phyloP scores from a whole-genome alignment of 2,329 filamentous ascomycete genomes.

The Microcyclosporella mali region DNA sequence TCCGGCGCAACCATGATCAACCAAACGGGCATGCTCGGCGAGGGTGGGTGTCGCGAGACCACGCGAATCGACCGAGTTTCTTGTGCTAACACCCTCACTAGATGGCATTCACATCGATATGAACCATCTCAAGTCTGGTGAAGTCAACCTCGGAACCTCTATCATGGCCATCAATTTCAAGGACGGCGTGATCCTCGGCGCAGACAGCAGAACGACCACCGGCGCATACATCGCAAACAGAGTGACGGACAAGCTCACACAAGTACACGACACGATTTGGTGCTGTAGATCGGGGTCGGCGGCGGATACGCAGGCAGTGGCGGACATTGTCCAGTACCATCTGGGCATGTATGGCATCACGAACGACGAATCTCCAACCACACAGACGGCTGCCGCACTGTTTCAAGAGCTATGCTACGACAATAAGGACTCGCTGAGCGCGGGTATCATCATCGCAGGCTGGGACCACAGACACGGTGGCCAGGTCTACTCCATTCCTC shows the following conservation, averaged over 20 bases:
- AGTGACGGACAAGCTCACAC: constrained; percentile 98
- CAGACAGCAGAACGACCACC: constrained; percentile 94
- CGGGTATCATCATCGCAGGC: constrained; percentile 96
- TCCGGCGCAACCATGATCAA: constrained; percentile 28
- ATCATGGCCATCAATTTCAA: constrained; percentile 99
- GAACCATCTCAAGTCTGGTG: constrained; percentile 96
- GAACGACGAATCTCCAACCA: constrained; percentile 85
- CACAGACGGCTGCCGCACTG: constrained; percentile 87
- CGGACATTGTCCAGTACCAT: constrained; percentile 96
- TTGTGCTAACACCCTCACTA: constrained; percentile 35
- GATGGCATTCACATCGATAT: constrained; percentile 99
- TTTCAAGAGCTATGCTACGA: constrained; percentile 98
- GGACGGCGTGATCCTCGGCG: constrained; percentile 94
- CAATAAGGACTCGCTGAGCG: constrained; percentile 91
- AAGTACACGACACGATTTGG: constrained; percentile 98
- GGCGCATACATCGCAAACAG: constrained; percentile 98
- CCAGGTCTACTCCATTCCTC: constrained; percentile 93
- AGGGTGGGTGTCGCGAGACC: constrained; percentile 27
- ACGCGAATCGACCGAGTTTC: constrained; percentile 1
- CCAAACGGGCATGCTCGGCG: constrained; percentile 37
- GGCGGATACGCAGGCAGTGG: constrained; percentile 94
- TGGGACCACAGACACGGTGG: constrained; percentile 93
- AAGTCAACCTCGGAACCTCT: constrained; percentile 97
- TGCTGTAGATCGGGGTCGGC: constrained; percentile 97
- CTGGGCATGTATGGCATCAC: constrained; percentile 85